phyloP scores from a whole-genome alignment of 176 grass and related monocot species.

The Miscanthus lutarioriparius region DNA sequence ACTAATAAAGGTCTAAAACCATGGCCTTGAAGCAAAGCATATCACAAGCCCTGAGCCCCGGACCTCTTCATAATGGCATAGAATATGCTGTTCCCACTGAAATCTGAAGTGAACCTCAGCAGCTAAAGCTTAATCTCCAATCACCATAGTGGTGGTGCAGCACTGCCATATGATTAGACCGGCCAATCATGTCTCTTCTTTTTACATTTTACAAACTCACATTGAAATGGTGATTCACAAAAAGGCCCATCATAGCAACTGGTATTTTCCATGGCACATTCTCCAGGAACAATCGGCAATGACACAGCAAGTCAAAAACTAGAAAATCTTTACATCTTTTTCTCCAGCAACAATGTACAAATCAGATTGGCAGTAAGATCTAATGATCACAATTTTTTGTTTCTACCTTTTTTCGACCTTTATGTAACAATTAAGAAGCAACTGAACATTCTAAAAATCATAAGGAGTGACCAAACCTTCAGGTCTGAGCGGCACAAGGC shows the following conservation, averaged over 20 bases:
- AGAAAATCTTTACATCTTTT: slow-evolving; percentile 31
- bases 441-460: slow-evolving; percentile 45
- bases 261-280: slow-evolving; percentile 9
- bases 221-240: background rate
- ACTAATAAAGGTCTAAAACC: background rate
- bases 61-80: slow-evolving; percentile 31
- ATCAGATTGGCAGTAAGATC: slow-evolving; percentile 25
- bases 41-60: slow-evolving; percentile 12
- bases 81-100: slow-evolving; percentile 58
- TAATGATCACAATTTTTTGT: slow-evolving; percentile 10
- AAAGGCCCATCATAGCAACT: background rate
- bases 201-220: background rate
- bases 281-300: background rate
- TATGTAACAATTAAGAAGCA: slow-evolving; percentile 9
- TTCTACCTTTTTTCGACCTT: background rate
- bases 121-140: slow-evolving; percentile 32
- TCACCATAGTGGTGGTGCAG: slow-evolving; percentile 29
- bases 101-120: slow-evolving; percentile 21
- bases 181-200: slow-evolving; percentile 8
- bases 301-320: slow-evolving; percentile 7
- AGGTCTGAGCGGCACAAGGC: slow-evolving; percentile 60
- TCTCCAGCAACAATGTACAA: slow-evolving; percentile 35
- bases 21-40: slow-evolving; percentile 6
- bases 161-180: slow-evolving; percentile 36
- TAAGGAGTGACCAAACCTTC: slow-evolving; percentile 67